phyloP scores from a whole-genome alignment of 768 basidiomycete genomes.

The Rubroboletus pulcherrimus region DNA sequence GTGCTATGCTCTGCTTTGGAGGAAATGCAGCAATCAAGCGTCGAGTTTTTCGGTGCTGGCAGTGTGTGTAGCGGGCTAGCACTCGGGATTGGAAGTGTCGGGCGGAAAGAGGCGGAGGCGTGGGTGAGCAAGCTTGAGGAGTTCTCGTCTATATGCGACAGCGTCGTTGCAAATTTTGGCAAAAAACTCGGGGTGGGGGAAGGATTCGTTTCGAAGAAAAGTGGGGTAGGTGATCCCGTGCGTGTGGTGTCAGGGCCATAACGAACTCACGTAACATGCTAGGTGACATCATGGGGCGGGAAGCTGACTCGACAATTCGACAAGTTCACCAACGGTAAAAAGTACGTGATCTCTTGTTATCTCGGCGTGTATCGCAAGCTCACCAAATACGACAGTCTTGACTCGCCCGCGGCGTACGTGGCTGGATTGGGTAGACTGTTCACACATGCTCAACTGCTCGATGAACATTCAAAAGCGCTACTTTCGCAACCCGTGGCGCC shows the following conservation, averaged over 20 bases:
- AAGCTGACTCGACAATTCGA: conserved; percentile 73
- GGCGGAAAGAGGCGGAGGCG: conserved; percentile 70
- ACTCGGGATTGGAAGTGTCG: conserved; percentile 72
- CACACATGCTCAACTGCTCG: conserved; percentile 70
- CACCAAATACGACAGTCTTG: conserved; percentile 51
- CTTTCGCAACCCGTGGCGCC: conserved; percentile 62
- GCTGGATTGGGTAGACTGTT: conserved; percentile 73
- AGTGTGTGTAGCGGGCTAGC: conserved; percentile 73
- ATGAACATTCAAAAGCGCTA: conserved; percentile 80
- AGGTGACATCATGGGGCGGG: conserved; percentile 66
- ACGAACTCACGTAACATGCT: conserved; percentile 9
- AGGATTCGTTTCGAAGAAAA: conserved; percentile 80
- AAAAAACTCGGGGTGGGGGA: conserved; percentile 89
- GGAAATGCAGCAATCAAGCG: conserved; percentile 68
- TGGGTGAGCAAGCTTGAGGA: conserved; percentile 81
- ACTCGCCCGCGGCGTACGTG: conserved; percentile 84
- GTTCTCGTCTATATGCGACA: conserved; percentile 74
- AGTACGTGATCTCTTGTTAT: conserved; percentile 45
- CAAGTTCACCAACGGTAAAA: conserved; percentile 86
- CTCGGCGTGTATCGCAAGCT: conserved; percentile 12
- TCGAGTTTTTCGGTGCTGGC: conserved; percentile 73
- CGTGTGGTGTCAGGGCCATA: neutral
- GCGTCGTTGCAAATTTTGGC: conserved; percentile 74
- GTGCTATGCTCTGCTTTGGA: conserved; percentile 76
- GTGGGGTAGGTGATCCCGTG: conserved; percentile 41